A percentile compares a stretch with the other conserved stretches of the same genome.
Evolutionary conservation across 495 filamentous ascomycete genomes (phyloP).

Genomic region (Trichoderma parareesei): DNA sequence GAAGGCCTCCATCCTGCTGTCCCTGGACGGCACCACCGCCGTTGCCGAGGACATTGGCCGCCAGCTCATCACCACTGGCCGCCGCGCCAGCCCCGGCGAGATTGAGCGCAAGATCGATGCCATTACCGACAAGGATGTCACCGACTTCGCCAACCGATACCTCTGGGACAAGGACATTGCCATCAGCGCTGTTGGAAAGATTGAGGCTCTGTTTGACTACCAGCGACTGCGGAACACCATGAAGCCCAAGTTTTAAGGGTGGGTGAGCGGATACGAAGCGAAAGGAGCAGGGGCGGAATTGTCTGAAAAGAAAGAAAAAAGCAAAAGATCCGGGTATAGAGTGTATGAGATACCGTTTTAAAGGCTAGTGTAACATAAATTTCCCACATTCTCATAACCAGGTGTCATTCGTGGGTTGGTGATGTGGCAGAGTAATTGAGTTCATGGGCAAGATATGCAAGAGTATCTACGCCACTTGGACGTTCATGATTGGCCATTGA

Average conservation of each 20-base stretch:
- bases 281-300: not conserved
- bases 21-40: conserved; percentile 93
- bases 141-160: conserved; percentile 82
- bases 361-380: conserved; percentile 13
- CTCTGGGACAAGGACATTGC: conserved; percentile 97
- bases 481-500: not conserved
- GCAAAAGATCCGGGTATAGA: conserved; percentile 13
- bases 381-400: conserved; percentile 9
- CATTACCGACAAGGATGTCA: conserved; percentile 94
- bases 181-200: conserved; percentile 80
- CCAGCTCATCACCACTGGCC: conserved; percentile 94
- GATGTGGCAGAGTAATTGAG: not conserved
- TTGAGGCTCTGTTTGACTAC: conserved; percentile 90
- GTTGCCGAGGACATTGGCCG: conserved; percentile 97
- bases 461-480: not conserved
- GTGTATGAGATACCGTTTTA: conserved; percentile 15
- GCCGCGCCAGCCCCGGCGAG: conserved; percentile 83
- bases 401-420: not conserved
- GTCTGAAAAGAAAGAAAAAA: not conserved
- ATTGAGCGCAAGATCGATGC: conserved; percentile 81
- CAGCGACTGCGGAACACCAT: conserved; percentile 81
- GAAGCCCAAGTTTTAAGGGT: conserved; percentile 29
- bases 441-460: too few species aligned
- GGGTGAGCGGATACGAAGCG: not conserved
- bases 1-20: conserved; percentile 94